Evolutionary conservation across 2,329 filamentous ascomycete genomes (phyloP).

Genomic region (Fusarium pininemorale): DNA sequence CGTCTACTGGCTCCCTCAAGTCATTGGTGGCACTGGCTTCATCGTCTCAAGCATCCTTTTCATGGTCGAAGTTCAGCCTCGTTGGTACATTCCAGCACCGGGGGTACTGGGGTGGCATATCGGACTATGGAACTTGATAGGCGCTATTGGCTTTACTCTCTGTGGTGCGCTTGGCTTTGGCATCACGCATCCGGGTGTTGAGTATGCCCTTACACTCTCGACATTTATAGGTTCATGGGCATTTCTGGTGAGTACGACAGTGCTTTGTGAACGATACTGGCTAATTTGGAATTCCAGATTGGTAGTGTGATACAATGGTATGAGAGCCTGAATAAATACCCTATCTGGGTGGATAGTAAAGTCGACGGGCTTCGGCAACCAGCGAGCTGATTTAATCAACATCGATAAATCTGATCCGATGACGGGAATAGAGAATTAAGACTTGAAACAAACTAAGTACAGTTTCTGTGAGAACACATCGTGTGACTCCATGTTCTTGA

Average conservation of each 20-base stretch:
- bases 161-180: conserved; percentile 67
- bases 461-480: no score
- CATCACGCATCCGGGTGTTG: conserved; percentile 43
- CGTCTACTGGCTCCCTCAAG: conserved; percentile 68
- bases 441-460: no score
- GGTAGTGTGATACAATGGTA: conserved; percentile 3
- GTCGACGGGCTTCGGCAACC: no score
- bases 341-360: background rate
- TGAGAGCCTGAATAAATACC: background rate
- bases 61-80: conserved; percentile 72
- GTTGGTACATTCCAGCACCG: conserved; percentile 69
- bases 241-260: conserved; percentile 47
- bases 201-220: conserved; percentile 59
- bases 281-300: background rate
- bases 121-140: conserved; percentile 71
- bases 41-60: conserved; percentile 67
- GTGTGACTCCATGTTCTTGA: no score
- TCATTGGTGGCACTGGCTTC: conserved; percentile 70
- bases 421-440: no score
- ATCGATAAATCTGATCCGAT: no score
- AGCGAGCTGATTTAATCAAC: background rate
- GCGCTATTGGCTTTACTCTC: conserved; percentile 69
- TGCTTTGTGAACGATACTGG: no score
- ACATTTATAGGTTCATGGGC: conserved; percentile 61
- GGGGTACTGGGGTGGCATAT: conserved; percentile 72